Percentiles rank a stretch among this genome's conserved stretches.
Conservation (phyloP, 1,284 basidiomycete species). For the Ustilago loliicola region DNA sequence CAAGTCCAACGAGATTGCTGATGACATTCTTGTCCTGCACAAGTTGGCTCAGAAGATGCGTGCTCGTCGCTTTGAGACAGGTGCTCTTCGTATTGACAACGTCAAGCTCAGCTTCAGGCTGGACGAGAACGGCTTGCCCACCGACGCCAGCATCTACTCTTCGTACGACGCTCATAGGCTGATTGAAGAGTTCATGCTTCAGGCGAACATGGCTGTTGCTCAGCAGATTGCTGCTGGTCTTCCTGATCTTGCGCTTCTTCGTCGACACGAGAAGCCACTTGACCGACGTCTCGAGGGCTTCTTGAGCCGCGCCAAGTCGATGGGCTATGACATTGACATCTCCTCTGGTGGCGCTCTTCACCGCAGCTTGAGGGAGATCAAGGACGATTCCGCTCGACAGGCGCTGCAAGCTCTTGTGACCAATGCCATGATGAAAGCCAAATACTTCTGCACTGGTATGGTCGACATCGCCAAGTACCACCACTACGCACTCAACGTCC, state of each 20-base stretch:
- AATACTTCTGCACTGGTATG: conserved; percentile 99
- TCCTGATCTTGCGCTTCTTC: conserved; percentile 92
- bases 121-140: conserved; percentile 84
- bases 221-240: conserved; percentile 92
- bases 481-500: conserved; percentile 90
- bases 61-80: conserved; percentile 81
- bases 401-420: conserved; percentile 84
- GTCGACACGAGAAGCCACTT: conserved; percentile 91
- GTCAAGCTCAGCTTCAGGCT: conserved; percentile 83
- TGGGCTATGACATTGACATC: conserved; percentile 85
- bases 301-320: conserved; percentile 74
- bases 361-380: conserved; percentile 82
- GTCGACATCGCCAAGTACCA: conserved; percentile 97
- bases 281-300: conserved; percentile 75
- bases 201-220: conserved; percentile 89
- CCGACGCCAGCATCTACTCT: conserved; percentile 80
- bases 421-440: conserved; percentile 90
- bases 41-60: conserved; percentile 79
- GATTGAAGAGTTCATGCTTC: conserved; percentile 96
- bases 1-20: conserved; percentile 76
- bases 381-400: conserved; percentile 75
- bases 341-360: conserved; percentile 85
- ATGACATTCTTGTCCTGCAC: conserved; percentile 81
- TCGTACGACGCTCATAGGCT: conserved; percentile 82
- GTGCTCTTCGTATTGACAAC: conserved; percentile 82